Evolutionary conservation across 306 rosid genomes (phyloP).

Genomic region (Lathyrus oleraceus): DNA sequence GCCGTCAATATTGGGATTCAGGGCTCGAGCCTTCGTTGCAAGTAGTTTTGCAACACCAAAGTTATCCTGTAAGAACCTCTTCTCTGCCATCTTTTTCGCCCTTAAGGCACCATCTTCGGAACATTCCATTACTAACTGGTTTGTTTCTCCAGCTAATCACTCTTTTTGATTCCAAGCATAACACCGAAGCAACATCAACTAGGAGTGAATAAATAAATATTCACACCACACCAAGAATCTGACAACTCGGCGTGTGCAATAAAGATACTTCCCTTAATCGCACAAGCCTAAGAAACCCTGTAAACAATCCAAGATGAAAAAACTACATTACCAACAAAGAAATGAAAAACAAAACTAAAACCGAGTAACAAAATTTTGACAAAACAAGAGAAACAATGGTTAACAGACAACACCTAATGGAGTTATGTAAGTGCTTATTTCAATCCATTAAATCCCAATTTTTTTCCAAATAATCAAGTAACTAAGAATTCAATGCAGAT

Average conservation of each 20-base stretch:
- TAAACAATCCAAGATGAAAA: conserved; percentile 35
- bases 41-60: conserved; percentile 53
- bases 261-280: conserved; percentile 33
- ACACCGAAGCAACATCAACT: conserved; percentile 21
- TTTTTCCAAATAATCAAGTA: conserved; percentile 26
- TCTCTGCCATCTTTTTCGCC: conserved; percentile 71
- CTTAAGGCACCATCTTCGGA: conserved; percentile 55
- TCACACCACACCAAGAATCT: conserved; percentile 23
- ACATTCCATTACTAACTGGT: conserved; percentile 57
- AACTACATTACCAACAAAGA: conserved; percentile 36
- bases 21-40: conserved; percentile 63
- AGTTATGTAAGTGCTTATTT: conserved; percentile 24
- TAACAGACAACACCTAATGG: conserved; percentile 6
- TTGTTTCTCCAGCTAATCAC: conserved; percentile 30
- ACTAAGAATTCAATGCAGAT: conserved; percentile 24
- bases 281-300: conserved; percentile 36
- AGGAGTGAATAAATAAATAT: conserved; percentile 26
- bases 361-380: background rate
- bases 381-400: conserved; percentile 22
- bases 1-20: conserved; percentile 65
- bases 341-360: conserved; percentile 13
- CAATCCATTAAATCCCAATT: conserved; percentile 31
- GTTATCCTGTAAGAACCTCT: conserved; percentile 49
- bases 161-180: conserved; percentile 32
- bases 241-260: conserved; percentile 22